phyloP scores from a whole-genome alignment of 371 early-diverging fungal species.

The Mortierella sp. region DNA sequence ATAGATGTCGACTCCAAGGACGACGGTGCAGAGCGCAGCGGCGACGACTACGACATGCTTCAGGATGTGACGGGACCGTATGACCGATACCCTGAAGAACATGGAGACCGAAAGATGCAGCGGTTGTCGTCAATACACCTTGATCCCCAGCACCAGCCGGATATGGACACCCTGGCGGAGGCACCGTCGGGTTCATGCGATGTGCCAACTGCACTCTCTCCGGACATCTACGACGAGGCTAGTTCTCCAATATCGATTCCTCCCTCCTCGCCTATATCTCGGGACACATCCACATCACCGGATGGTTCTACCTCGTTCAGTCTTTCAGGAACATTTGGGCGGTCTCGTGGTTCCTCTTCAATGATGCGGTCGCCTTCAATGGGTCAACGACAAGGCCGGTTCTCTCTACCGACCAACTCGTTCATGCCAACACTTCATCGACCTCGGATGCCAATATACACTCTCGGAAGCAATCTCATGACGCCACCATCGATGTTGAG shows the following conservation, averaged over 20 bases:
- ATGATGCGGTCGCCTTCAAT: constrained; percentile 19
- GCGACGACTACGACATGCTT: constrained; percentile 21
- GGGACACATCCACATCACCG: constrained; percentile 15
- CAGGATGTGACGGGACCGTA: constrained; percentile 13
- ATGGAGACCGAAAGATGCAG: not conserved
- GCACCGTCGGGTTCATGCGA: constrained; percentile 9
- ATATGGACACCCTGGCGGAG: not conserved
- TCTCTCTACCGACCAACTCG: constrained; percentile 38
- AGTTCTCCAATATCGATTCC: constrained; percentile 26
- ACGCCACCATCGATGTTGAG: constrained; percentile 50
- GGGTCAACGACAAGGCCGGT: constrained; percentile 31
- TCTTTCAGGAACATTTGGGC: not conserved
- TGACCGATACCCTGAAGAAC: not conserved
- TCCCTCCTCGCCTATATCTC: constrained; percentile 3
- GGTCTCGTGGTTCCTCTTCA: constrained; percentile 17
- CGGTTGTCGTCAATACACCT: not conserved
- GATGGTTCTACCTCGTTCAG: constrained; percentile 16
- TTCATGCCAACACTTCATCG: constrained; percentile 48
- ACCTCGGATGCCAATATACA: constrained; percentile 38
- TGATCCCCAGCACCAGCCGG: not conserved
- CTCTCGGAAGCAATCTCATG: constrained; percentile 44
- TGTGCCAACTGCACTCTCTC: constrained; percentile 10
- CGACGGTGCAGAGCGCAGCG: not conserved
- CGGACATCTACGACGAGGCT: constrained; percentile 7
- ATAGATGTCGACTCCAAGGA: constrained; percentile 19